Base-by-base conservation (phyloP, 208 protist species). In the Strigomonas oncopelti region DNA sequence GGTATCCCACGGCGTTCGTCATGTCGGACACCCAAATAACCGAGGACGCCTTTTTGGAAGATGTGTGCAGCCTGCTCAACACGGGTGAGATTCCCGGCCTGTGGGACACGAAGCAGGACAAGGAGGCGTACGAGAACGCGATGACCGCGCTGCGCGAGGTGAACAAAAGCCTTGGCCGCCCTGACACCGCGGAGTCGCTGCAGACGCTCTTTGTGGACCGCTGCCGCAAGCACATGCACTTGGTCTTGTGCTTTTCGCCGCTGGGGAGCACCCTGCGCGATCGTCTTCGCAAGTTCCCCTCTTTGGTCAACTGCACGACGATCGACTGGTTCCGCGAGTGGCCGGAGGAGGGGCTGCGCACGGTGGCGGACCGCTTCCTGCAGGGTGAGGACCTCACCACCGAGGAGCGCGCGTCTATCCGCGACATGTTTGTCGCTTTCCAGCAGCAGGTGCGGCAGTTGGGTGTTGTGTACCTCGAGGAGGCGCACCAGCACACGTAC, bases 311-410 rank as follows among this genome's bases (percentile, higher is more conserved):
- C 78, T 99, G 98, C 80, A 99, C 95, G 22, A 99, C 97, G 8
- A 99, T 99, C 71, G 98, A 99, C 85, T 99, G 98, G 98, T 99
- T 99, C 84, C 74, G 87, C 16, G 83, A 95, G 73, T 99, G 98
- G 98, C 96, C 97, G 4, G 78, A 93, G 61, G 90, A 98, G 32
- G 98, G 97, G 28, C 86, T 99, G 27, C 78, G 78, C 62, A 87
- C 78, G 42, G 95, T 98, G 29, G 94, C 96, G 1, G 73, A 77
- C 16, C 84, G 90, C 58, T 97, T 97, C 71, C 81, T 97, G 58
- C 78, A 70, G 20, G 78, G 89, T 9, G 83, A 95, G 45, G 87
- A 96, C 20, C 76, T 97, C 25, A 84, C 80, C 11, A 90, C 91
- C 24, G 69, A 58, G 0, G 82, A 93, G 69, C 83, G 84, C 18